Evolutionary conservation across 352 stramenopile genomes (phyloP).

Genomic region (Phytopythium sindhum): DNA sequence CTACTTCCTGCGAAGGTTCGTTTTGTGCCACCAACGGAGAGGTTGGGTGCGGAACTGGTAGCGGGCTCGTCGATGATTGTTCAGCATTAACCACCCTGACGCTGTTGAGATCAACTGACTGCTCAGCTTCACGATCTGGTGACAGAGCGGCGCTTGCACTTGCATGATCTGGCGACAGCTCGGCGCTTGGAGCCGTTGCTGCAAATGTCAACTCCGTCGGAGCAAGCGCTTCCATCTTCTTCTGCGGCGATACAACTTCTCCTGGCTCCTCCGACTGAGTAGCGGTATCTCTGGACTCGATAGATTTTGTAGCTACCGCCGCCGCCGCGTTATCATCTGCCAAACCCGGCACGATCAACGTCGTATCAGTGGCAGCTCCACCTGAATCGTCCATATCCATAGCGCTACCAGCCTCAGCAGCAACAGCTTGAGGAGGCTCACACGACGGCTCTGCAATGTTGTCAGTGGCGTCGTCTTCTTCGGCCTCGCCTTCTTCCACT

Average conservation of each 20-base stretch:
- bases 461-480: slow-evolving; percentile 1
- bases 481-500: slow-evolving; percentile 4
- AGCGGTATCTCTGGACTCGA: too few species aligned
- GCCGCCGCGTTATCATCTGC: background rate
- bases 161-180: background rate
- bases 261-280: background rate
- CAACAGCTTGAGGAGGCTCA: background rate
- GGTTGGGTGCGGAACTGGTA: background rate
- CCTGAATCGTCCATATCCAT: background rate
- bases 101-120: background rate
- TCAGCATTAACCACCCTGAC: background rate
- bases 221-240: background rate
- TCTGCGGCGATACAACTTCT: background rate
- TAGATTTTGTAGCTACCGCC: background rate
- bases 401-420: background rate
- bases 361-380: background rate
- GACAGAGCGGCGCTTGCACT: background rate
- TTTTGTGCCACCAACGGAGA: background rate
- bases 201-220: background rate
- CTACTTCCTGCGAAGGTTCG: background rate
- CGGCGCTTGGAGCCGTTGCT: background rate
- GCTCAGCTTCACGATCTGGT: background rate
- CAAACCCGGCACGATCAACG: background rate
- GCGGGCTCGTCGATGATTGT: background rate
- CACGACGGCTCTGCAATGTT: background rate